Conservation (phyloP, 495 filamentous ascomycete species). For the Podospora pseudocomata region DNA sequence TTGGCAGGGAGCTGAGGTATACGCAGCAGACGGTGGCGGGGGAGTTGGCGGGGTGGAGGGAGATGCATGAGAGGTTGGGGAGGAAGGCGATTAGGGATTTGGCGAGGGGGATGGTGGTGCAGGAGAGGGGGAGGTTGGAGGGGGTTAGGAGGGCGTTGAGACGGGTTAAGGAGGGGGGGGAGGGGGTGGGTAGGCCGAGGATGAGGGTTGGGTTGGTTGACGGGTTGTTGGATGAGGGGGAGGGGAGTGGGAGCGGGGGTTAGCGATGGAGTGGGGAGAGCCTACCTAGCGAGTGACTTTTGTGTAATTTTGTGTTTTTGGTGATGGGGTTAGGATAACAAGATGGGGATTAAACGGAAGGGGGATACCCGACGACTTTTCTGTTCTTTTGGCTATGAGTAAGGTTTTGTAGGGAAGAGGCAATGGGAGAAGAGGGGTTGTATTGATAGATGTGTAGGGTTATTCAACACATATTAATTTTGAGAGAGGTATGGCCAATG, state of each 20-base stretch:
- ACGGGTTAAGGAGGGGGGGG: constrained; percentile 36
- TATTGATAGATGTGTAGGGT: not conserved
- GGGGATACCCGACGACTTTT: not conserved
- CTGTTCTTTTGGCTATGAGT: not conserved
- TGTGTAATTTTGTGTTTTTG: not conserved
- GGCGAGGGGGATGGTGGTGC: constrained; percentile 70
- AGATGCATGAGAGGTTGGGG: constrained; percentile 75
- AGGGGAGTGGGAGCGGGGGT: not conserved
- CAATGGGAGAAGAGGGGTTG: not conserved
- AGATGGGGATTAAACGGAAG: not conserved
- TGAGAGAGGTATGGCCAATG: too few species aligned
- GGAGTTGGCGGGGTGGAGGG: constrained; percentile 91
- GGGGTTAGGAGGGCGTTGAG: constrained; percentile 74
- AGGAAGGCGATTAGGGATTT: constrained; percentile 68
- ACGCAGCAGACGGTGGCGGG: constrained; percentile 89
- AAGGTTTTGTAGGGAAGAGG: not conserved
- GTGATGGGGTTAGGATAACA: not conserved
- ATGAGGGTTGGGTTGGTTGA: constrained; percentile 4
- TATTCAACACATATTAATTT: too few species aligned
- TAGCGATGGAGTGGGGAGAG: not conserved
- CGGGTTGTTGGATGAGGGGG: not conserved
- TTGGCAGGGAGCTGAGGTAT: constrained; percentile 78
- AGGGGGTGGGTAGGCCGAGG: not conserved
- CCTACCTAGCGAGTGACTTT: not conserved
- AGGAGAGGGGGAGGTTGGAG: constrained; percentile 75